Base-by-base conservation (phyloP, 176 grass and related monocot genomes). In the Aegilops longissima region DNA sequence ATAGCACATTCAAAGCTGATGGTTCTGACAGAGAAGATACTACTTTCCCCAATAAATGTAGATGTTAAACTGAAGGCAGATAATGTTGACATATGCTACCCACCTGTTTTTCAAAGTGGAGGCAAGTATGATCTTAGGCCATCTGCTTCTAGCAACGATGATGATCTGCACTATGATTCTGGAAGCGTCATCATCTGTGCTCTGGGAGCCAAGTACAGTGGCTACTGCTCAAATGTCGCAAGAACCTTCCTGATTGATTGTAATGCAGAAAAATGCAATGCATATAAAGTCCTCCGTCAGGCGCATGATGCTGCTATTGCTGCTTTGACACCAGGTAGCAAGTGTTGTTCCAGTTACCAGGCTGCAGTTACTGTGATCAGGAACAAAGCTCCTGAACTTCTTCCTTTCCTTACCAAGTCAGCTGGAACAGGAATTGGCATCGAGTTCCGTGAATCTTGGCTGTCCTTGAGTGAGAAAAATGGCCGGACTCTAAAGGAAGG, bases 41-140 rank as follows among this genome's bases (percentile, higher is more conserved):
- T 92, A 71, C 88, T 92, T 86, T 82, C 84, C 12, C 92, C 95
- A 16, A 18, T 70, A 45, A 97, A 87, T 68, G 45, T 97, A 35
- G 87, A 92, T 42, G 88, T 94, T 7, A 97, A 94, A 64, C 62
- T 97, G 16, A 97, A 97, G 76, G 85, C 88, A 52, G 92, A 87
- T 81, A 94, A 97, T 87, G 90, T 97, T 66, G 90, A 92, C 35
- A 94, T 97, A 70, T 97, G 95, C 66, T 94, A 94, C 73, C 95
- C 95, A 44, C 95, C 95, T 63, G 87, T 97, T 45, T 97, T 94
- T 77, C 95, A 94, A 79, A 92, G 88, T 80, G 95, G 90, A 35
- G 90, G 88, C 33, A 90, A 91, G 80, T 97, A 87, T 82, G 95
- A 97, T 61, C 88, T 97, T 30, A 86, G 70, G 35, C 95, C 95